Conservation (phyloP, 768 basidiomycete genomes). For the Lenzites betulinus region DNA sequence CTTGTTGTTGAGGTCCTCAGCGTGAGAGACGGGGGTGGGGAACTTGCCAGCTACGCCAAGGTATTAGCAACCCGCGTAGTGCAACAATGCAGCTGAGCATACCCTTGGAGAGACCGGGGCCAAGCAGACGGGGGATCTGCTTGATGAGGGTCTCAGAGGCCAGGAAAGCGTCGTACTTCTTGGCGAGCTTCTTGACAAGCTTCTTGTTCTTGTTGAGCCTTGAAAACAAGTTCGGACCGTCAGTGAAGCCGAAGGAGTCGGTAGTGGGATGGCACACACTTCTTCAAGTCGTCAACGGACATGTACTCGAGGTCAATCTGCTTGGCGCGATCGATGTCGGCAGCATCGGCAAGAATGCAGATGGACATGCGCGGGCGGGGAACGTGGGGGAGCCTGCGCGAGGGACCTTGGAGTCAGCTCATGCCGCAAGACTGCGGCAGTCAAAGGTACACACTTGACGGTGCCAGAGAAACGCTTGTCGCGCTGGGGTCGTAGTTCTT, state of each 20-base stretch:
- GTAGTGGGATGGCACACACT: constrained; percentile 50
- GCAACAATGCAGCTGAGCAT: constrained; percentile 24
- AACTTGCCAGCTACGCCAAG: constrained; percentile 86
- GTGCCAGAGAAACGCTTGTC: constrained; percentile 99
- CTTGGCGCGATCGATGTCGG: constrained; percentile 98
- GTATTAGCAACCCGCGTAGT: not conserved
- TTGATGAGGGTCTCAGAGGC: constrained; percentile 97
- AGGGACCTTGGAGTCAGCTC: not conserved
- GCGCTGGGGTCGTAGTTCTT: constrained; percentile 99
- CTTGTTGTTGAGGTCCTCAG: constrained; percentile 89
- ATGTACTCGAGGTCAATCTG: constrained; percentile 98
- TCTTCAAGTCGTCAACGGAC: constrained; percentile 99
- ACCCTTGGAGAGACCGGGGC: constrained; percentile 99
- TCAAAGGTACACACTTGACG: constrained; percentile 70
- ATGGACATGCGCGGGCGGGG: constrained; percentile 99
- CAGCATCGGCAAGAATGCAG: constrained; percentile 99
- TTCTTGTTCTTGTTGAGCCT: constrained; percentile 99
- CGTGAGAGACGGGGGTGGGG: constrained; percentile 94
- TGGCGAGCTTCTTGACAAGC: constrained; percentile 99
- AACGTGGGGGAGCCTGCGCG: constrained; percentile 83
- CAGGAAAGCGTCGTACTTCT: constrained; percentile 99
- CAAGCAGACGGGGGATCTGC: constrained; percentile 99
- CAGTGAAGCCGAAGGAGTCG: not conserved
- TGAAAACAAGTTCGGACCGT: not conserved
- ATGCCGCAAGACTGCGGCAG: not conserved